Evolutionary conservation across 768 basidiomycete genomes (phyloP).

Genomic region (Leccinum barrowsii): DNA sequence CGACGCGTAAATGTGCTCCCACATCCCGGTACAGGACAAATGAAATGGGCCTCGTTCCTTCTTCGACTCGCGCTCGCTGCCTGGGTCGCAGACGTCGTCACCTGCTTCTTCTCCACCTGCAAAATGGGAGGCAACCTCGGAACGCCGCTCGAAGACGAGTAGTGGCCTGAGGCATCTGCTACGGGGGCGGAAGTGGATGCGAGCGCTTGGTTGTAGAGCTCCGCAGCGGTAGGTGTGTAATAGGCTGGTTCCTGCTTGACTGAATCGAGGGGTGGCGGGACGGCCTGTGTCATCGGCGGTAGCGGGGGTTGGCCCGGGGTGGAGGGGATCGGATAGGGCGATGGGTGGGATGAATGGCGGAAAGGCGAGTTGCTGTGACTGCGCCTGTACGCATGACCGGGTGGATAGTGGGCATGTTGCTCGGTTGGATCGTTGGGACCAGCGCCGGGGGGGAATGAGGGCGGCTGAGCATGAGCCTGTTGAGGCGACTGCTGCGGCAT

Average conservation of each 20-base stretch:
- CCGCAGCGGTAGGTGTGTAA: constrained; percentile 51
- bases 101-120: constrained; percentile 91
- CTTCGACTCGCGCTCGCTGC: constrained; percentile 85
- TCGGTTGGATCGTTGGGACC: constrained; percentile 34
- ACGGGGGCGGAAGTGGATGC: constrained; percentile 27
- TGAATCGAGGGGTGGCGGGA: constrained; percentile 20
- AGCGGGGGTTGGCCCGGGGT: constrained; percentile 26
- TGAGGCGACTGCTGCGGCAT: constrained; percentile 28
- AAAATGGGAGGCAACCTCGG: constrained; percentile 77
- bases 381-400: constrained; percentile 32
- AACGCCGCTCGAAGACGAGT: constrained; percentile 30
- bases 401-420: constrained; percentile 34
- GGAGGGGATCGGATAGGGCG: constrained; percentile 37
- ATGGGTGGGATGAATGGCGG: constrained; percentile 39
- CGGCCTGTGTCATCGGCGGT: constrained; percentile 24
- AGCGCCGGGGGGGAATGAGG: constrained; percentile 32
- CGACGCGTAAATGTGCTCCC: constrained; percentile 95
- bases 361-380: constrained; percentile 32
- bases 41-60: constrained; percentile 88
- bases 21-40: constrained; percentile 92
- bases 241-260: constrained; percentile 42
- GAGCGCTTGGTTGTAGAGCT: constrained; percentile 50
- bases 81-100: constrained; percentile 92
- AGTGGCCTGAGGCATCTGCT: constrained; percentile 26
- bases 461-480: constrained; percentile 36